Percentiles rank a stretch among this genome's conserved stretches.
Conservation (phyloP, 108 stramenopile genomes). For the Skeletonema tropicum region DNA sequence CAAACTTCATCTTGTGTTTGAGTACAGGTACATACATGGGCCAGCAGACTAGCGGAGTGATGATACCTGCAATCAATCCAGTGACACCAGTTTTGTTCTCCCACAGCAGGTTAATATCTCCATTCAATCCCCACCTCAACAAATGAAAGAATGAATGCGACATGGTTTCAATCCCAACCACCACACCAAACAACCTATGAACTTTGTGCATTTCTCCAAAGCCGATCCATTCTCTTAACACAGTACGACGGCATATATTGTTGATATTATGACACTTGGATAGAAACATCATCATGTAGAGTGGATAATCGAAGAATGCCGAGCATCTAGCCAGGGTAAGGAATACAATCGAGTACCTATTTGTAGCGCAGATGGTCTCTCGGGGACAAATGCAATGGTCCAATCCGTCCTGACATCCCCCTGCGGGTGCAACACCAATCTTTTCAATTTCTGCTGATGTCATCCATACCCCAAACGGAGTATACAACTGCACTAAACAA, state of each 20-base stretch:
- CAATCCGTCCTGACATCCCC: slow-evolving; percentile 15
- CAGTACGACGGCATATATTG: slow-evolving; percentile 21
- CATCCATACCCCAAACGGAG: slow-evolving; percentile 22
- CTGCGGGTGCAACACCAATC: neutral
- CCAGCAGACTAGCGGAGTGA: slow-evolving; percentile 16
- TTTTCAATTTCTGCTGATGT: slow-evolving; percentile 17
- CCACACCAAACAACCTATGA: slow-evolving; percentile 22
- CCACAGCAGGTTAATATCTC: slow-evolving; percentile 19
- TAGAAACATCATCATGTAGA: slow-evolving; percentile 32
- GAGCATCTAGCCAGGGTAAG: slow-evolving; percentile 20
- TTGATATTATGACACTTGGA: slow-evolving; percentile 33
- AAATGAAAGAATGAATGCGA: slow-evolving; percentile 19
- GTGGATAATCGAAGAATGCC: slow-evolving; percentile 33
- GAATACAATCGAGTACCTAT: slow-evolving; percentile 11
- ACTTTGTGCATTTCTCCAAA: slow-evolving; percentile 29
- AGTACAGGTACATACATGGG: slow-evolving; percentile 27
- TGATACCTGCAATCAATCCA: slow-evolving; percentile 9
- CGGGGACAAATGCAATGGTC: slow-evolving; percentile 28
- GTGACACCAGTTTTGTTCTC: slow-evolving; percentile 23
- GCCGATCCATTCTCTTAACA: slow-evolving; percentile 16
- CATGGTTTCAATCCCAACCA: slow-evolving; percentile 20
- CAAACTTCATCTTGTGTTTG: slow-evolving; percentile 17
- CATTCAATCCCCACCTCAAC: slow-evolving; percentile 13
- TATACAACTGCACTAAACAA: slow-evolving; percentile 16
- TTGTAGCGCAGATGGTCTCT: slow-evolving; percentile 27